Conservation (phyloP, 2,329 filamentous ascomycete species). For the Nemania sp. region DNA sequence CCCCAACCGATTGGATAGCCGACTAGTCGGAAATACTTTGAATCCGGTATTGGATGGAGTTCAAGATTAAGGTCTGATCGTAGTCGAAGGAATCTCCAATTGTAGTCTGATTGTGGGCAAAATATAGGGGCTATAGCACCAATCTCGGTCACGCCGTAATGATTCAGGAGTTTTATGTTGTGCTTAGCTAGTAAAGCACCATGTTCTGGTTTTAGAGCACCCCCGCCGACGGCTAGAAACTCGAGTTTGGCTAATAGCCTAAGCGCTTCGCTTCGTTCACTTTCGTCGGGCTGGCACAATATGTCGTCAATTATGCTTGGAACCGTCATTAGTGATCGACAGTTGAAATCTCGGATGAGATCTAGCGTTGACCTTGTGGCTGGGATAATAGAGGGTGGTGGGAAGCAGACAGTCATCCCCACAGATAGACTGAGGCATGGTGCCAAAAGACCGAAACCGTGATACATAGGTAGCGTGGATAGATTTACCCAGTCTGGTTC, state of each 20-base stretch:
- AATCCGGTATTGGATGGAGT: conserved; percentile 40
- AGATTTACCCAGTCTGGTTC: conserved; percentile 46
- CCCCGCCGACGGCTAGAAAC: conserved; percentile 53
- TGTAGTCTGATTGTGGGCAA: conserved; percentile 48
- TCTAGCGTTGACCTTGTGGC: conserved; percentile 44
- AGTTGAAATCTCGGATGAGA: conserved; percentile 41
- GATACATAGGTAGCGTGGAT: conserved; percentile 53
- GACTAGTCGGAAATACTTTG: conserved; percentile 45
- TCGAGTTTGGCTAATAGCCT: conserved; percentile 40
- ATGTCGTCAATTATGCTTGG: conserved; percentile 54
- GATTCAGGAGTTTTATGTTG: conserved; percentile 51
- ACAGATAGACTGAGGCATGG: conserved; percentile 49
- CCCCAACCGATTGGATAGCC: conserved; percentile 48
- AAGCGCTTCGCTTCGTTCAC: conserved; percentile 22
- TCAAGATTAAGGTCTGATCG: conserved; percentile 50
- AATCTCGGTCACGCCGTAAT: conserved; percentile 54
- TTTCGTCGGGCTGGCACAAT: conserved; percentile 24
- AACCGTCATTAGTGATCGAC: conserved; percentile 52
- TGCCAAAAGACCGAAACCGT: conserved; percentile 51
- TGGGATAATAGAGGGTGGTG: conserved; percentile 46
- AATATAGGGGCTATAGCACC: conserved; percentile 53
- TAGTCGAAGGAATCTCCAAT: conserved; percentile 51
- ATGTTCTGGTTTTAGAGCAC: conserved; percentile 45
- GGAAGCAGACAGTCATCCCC: conserved; percentile 49
- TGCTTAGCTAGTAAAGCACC: conserved; percentile 43